Conservation (phyloP, 2,329 filamentous ascomycete species). For the Bipolaris sorokiniana region DNA sequence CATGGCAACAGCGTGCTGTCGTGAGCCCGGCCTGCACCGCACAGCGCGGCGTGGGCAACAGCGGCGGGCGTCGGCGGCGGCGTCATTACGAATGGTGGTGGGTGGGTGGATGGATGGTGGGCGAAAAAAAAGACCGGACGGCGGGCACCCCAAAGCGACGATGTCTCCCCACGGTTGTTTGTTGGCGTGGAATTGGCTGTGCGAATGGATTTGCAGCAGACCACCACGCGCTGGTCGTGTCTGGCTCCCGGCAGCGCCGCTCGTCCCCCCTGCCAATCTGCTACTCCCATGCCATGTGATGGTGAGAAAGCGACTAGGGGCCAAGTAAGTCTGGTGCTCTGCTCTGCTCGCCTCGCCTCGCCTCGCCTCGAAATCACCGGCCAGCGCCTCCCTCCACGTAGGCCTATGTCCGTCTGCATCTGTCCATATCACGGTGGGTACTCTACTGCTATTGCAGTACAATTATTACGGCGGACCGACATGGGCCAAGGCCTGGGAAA, state of each 20-base stretch:
- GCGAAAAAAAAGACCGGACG: neutral
- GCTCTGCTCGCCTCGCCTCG: slow-evolving; percentile 3
- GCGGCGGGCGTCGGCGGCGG: neutral
- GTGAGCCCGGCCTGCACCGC: no score
- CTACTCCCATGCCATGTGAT: neutral
- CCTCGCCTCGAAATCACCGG: no score
- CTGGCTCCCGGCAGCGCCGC: slow-evolving; percentile 5
- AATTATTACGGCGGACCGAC: no score
- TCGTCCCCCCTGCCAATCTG: neutral
- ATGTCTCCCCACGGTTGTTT: slow-evolving; percentile 20
- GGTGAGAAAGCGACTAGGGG: slow-evolving; percentile 23
- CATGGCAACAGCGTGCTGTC: neutral
- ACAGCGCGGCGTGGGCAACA: slow-evolving; percentile 1
- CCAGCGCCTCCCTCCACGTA: neutral
- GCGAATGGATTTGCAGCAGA: slow-evolving; percentile 27
- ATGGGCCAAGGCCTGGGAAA: slow-evolving; percentile 13
- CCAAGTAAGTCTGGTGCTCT: neutral
- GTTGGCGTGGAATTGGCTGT: slow-evolving; percentile 16
- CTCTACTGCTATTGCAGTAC: no score
- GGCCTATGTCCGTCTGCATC: neutral
- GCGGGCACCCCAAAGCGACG: slow-evolving; percentile 16
- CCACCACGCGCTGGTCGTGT: slow-evolving; percentile 19
- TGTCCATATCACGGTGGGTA: no score
- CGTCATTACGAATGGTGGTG: no score
- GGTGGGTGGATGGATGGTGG: no score